phyloP scores from a whole-genome alignment of 1,139 yeast species.

The Candida frijolesensis region DNA sequence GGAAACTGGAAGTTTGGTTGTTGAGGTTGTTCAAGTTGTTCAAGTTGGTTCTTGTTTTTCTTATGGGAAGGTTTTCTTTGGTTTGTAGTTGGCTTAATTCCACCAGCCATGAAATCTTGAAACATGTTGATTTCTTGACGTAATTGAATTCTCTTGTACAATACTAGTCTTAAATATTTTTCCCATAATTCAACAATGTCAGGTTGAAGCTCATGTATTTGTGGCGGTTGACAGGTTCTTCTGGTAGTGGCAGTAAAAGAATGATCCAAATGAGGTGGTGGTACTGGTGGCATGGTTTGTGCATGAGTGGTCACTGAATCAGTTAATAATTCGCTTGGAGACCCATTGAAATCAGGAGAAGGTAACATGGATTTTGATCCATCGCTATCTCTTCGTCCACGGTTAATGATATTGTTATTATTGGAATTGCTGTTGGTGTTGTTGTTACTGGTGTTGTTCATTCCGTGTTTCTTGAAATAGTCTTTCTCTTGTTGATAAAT shows the following conservation, averaged over 20 bases:
- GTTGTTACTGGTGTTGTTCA: neutral
- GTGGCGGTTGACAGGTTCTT: constrained; percentile 7
- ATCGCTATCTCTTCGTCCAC: too few species aligned
- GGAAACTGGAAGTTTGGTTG: neutral
- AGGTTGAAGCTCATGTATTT: neutral
- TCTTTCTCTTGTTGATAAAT: constrained; percentile 31
- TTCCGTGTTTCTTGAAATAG: constrained; percentile 3
- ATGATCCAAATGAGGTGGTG: constrained; percentile 29
- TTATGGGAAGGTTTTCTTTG: neutral
- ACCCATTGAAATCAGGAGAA: constrained; percentile 9
- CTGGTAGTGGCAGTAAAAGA: neutral
- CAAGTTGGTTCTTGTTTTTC: neutral
- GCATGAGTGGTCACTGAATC: constrained; percentile 7
- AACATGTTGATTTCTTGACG: constrained; percentile 45
- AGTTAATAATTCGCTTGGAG: constrained; percentile 6
- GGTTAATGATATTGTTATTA: too few species aligned
- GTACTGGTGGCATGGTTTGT: constrained; percentile 15
- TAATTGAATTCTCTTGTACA: constrained; percentile 40
- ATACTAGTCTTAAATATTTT: constrained; percentile 37
- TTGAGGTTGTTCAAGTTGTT: neutral
- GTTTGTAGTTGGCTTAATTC: constrained; percentile 11
- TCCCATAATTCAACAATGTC: constrained; percentile 38
- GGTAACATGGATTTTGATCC: constrained; percentile 6
- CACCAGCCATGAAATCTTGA: constrained; percentile 29
- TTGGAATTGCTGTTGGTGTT: too few species aligned